Base-by-base conservation (phyloP, 768 basidiomycete genomes). In the Boletus patriciae region DNA sequence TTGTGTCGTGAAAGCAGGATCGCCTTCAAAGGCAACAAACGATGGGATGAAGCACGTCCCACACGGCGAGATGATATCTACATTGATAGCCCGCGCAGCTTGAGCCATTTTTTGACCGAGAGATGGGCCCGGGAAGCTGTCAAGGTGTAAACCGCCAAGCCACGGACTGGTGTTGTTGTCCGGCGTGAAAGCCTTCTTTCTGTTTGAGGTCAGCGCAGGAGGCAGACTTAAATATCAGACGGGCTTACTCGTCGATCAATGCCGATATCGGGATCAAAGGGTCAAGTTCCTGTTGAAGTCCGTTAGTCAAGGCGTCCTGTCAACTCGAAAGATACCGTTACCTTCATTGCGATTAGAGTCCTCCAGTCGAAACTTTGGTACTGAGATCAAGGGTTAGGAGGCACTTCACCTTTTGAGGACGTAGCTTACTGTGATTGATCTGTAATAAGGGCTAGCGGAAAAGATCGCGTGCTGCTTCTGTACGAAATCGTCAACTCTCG, bases 291-390 rank as follows among this genome's bases (percentile, higher is more conserved):
- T 85, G 70, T 63, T 44, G 55, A 42, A 59, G 36, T 38, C 10
- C 45, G 29, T 52, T 23, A 29, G 50, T 34, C n/a, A 61, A 37
- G 29, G 34, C 7, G 15, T 37, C 25, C n/a, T 31, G 48, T 57
- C 45, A n/a, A 29, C 21, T 33, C 19, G 4, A 38, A 29, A 36
- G 27, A 27, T 27, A 8, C 15, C 18, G 27, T 47, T 59, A 80
- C 84, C 80, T 87, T 88, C 86, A 91, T 90, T 23, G 73, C 78
- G 47, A 88, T 68, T 15, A 92, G 68, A 15, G 88, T 85, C 62
- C 89, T 78, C 90, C 91, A 92, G 67, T 90, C 86, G 62, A 91
- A 90, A 63, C 87, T 88, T 74, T 93, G 88, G 61, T 83, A 89
- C 88, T 90, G 61, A 8, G 23, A 44, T 52, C 44, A n/a, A 8